Conservation (phyloP, 2,329 filamentous ascomycete genomes). For the Stachybotrys echinatus region DNA sequence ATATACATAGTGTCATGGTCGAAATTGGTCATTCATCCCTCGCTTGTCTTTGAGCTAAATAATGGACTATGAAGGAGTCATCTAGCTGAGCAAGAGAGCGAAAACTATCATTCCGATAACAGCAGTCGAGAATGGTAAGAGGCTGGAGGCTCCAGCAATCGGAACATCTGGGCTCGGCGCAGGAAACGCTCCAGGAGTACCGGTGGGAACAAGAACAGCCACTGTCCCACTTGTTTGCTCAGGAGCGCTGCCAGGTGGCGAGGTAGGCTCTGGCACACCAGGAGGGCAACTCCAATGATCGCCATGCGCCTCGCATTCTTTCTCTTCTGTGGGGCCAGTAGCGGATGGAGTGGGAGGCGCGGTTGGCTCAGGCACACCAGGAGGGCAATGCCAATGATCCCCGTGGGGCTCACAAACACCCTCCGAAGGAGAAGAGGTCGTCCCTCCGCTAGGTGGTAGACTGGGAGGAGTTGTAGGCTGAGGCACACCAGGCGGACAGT, state of each 20-base stretch:
- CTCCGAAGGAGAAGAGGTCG: neutral
- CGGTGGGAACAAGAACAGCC: neutral
- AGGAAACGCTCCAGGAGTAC: neutral
- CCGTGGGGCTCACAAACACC: too few species aligned
- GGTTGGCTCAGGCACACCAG: neutral
- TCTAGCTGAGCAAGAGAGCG: too few species aligned
- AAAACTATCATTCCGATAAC: too few species aligned
- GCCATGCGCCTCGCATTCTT: neutral
- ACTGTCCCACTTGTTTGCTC: neutral
- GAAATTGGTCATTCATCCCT: too few species aligned
- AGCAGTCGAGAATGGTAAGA: too few species aligned
- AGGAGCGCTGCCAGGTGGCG: neutral
- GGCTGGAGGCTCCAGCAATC: too few species aligned
- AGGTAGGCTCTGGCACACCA: neutral
- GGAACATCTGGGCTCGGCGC: neutral
- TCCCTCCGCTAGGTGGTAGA: neutral
- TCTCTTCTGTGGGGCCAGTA: neutral
- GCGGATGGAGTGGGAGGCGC: neutral
- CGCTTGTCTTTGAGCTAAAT: too few species aligned
- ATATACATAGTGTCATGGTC: too few species aligned
- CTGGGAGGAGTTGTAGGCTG: slow-evolving; percentile 3
- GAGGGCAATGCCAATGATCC: too few species aligned
- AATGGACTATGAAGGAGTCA: too few species aligned
- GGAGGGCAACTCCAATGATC: neutral
- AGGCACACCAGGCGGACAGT: slow-evolving; percentile 12